phyloP scores from a whole-genome alignment of 129 eudicot species.

The Saussurea involucrata region DNA sequence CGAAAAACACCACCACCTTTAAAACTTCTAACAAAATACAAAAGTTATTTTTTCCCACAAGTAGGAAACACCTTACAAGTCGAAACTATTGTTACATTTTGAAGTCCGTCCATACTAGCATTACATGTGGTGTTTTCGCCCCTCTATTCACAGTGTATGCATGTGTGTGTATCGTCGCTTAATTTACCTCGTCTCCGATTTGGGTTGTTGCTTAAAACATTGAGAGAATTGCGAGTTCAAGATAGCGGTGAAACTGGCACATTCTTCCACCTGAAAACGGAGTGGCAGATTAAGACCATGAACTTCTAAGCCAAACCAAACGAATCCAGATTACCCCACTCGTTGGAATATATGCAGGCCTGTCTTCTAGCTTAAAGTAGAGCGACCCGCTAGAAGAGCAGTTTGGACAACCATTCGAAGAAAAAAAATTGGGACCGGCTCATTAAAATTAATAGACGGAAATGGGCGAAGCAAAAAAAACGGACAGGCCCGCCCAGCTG shows the following conservation, averaged over 20 bases:
- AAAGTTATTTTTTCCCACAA: constrained; percentile 1
- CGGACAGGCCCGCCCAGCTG: too few relatives aligned
- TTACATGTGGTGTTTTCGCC: constrained; percentile 16
- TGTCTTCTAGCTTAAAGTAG: too few relatives aligned
- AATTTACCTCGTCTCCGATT: background rate
- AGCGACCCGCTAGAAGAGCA: too few relatives aligned
- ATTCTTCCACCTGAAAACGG: constrained; percentile 45
- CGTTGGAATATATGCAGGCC: background rate
- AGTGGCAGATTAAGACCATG: background rate
- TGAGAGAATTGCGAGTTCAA: background rate
- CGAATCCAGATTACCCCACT: background rate
- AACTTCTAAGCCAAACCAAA: background rate
- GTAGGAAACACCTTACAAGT: constrained; percentile 12
- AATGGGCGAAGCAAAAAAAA: too few relatives aligned
- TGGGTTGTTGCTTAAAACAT: background rate
- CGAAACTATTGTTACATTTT: background rate
- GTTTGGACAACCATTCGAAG: too few relatives aligned
- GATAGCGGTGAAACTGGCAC: constrained; percentile 20
- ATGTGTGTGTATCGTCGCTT: constrained; percentile 17
- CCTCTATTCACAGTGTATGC: constrained; percentile 33
- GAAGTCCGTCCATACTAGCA: constrained; percentile 5
- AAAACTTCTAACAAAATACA: constrained; percentile 16
- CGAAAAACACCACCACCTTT: constrained; percentile 12
- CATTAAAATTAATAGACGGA: too few relatives aligned
- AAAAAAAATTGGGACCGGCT: too few relatives aligned